Evolutionary conservation across 306 rosid genomes (phyloP), one percentile per base, ranked within the genome.

Genomic region (Pyrus communis): DNA sequence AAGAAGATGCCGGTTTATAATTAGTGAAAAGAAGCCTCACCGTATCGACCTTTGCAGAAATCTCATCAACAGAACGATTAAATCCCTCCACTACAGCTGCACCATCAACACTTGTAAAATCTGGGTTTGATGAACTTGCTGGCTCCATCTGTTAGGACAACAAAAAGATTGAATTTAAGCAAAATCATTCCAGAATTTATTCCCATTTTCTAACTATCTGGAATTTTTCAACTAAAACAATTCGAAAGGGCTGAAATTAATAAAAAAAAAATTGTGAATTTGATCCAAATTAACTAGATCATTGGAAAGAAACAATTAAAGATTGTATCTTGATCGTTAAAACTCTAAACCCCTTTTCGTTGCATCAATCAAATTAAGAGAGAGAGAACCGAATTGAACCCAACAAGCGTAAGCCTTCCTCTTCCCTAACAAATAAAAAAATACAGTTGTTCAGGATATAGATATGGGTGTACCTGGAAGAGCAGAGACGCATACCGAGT

Each of bases 31-130:
- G 11, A 60, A 64, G 61, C 33, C 82, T 68, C 52, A 91, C 93
- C 89, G 75, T 75, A 30, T 83, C 80, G 63, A 91, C 84, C 62
- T 59, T 78, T 22, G 67, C 22, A 45, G 52, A 71, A 45, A 85
- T 78, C 80, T 78, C 86, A 73, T 71, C 23, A 23, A 88, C 42
- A 28, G 78, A 69, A 30, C 2, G 23, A 71, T 67, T 46, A 71
- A 81, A 73, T n/a, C 67, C 71, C 73, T 84, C 82, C 54, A 74
- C 68, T 61, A 83, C 81, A 28, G 77, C 45, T 4, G 75, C 64
- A 30, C 61, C 77, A 3, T 17, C 77, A 11, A 8, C 42, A 5
- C 42, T 52, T 42, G 61, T 58, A 45, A 69, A 49, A 75, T 40
- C 54, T 23, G 82, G 79, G 73, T 60, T 59, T 43, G 68, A 64